Evolutionary conservation across 2,329 filamentous ascomycete species (phyloP), one percentile per base, ranked within the genome.

Genomic region (Aspergillus piperis): DNA sequence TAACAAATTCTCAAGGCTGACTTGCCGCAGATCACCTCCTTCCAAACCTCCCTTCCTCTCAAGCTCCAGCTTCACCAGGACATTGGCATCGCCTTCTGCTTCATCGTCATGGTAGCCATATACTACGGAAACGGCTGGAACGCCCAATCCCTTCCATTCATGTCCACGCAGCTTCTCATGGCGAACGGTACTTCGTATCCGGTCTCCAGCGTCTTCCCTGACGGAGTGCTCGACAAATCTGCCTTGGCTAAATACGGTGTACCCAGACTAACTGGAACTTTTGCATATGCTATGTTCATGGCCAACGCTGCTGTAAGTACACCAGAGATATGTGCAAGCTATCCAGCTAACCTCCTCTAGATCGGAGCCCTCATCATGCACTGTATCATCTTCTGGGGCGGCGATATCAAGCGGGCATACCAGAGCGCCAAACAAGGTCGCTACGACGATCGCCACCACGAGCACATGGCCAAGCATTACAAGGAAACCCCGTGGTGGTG

Each of bases 41-140:
- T 79, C 65, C 75, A 78, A 44, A 84, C 83, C 0, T 80, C 84
- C 0, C 76, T 86, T 0, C 84, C 84, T 0, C 77, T 86, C 0
- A 78, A 75, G 5, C 72, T 84, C 0, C 83, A 86, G 67, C 60
- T 74, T 0, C 82, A 86, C 60, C 64, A 75, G 6, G 77, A 78
- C 0, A 57, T 77, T 0, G 84, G 84, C 0, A 78, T 78, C n/a
- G 36, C 81, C 1, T 68, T 80, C 19, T 86, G 83, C 66, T 83
- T 80, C 66, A 65, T 54, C 50, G 61, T 54, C 5, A 68, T 70
- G 63, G 38, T 67, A 3, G 66, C 61, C 0, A 51, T 70, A 2
- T 71, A 69, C 49, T 71, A 70, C 55, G 61, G 67, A 53, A 71
- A 71, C 51, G 63, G 56, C 3, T 71, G 67, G 68, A 55, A 63